These are phyloP conservation scores for Sisymbrium altissimum DNA, from an alignment of 345 rosid species.

Conservation along the genomic window DNA sequence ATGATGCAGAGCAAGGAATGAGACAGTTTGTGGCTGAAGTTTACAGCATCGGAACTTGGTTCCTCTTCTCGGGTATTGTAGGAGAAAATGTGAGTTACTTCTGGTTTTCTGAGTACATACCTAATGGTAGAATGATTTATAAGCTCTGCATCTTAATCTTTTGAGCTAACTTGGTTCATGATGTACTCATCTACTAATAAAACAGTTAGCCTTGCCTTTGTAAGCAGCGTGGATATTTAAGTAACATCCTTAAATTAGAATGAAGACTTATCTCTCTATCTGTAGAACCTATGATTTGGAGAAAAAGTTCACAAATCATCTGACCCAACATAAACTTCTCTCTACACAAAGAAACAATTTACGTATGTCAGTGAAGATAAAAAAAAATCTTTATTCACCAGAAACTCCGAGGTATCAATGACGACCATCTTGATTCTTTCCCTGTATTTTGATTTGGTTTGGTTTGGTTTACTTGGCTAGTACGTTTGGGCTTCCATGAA, in stretches of 20 bases:
- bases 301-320: slow-evolving; percentile 11
- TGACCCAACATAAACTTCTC: slow-evolving; percentile 26
- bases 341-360: slow-evolving; percentile 26
- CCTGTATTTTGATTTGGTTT: no score
- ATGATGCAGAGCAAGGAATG: slow-evolving; percentile 42
- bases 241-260: slow-evolving; percentile 9
- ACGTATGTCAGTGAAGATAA: background rate
- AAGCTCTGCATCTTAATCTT: background rate
- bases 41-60: slow-evolving; percentile 46
- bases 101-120: slow-evolving; percentile 43
- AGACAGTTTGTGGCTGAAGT: slow-evolving; percentile 43
- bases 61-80: slow-evolving; percentile 41
- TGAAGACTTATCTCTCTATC: slow-evolving; percentile 1
- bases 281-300: slow-evolving; percentile 23
- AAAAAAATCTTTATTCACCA: slow-evolving; percentile 43
- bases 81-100: slow-evolving; percentile 39
- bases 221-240: background rate
- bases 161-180: background rate
- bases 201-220: background rate
- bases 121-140: slow-evolving; percentile 27
- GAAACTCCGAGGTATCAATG: slow-evolving; percentile 45
- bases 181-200: background rate
- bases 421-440: slow-evolving; percentile 28
- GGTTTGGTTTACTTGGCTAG: no score
- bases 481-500: no score